These are phyloP conservation scores for Juncus inflexus DNA, from an alignment of 176 grass and related monocot species.

Conservation along the genomic window DNA sequence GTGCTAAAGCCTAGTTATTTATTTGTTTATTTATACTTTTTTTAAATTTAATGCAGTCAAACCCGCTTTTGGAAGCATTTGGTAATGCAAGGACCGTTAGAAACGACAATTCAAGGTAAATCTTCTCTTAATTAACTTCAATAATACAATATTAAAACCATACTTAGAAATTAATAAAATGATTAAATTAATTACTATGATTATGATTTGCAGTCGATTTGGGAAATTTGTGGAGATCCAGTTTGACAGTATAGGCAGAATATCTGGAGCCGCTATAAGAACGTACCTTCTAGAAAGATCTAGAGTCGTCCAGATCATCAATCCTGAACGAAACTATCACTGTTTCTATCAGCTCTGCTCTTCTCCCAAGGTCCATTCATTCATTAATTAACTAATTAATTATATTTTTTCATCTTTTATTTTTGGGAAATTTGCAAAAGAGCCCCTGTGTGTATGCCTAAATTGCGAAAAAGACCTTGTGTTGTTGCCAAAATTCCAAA, in stretches of 20 bases:
- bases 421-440: background rate
- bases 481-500: too few relatives aligned
- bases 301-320: slow-evolving; percentile 71
- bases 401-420: slow-evolving; percentile 4
- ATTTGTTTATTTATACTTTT: slow-evolving; percentile 15
- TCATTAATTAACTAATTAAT: slow-evolving; percentile 16
- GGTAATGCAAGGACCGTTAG: slow-evolving; percentile 83
- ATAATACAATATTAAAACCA: background rate
- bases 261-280: slow-evolving; percentile 82
- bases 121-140: slow-evolving; percentile 18
- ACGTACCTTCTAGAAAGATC: slow-evolving; percentile 81
- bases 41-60: slow-evolving; percentile 54
- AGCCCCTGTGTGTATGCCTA: too few relatives aligned
- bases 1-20: background rate
- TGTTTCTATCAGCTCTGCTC: slow-evolving; percentile 92
- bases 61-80: slow-evolving; percentile 85
- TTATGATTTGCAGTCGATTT: slow-evolving; percentile 56
- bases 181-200: slow-evolving; percentile 6
- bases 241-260: slow-evolving; percentile 69
- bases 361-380: slow-evolving; percentile 62
- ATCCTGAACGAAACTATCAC: slow-evolving; percentile 83
- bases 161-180: too few relatives aligned
- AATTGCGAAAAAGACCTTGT: too few relatives aligned
- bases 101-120: slow-evolving; percentile 87
- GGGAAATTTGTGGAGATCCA: slow-evolving; percentile 94